Evolutionary conservation across 306 rosid genomes (phyloP), one percentile per base, ranked within the genome.

Genomic region (Vigna radiata): DNA sequence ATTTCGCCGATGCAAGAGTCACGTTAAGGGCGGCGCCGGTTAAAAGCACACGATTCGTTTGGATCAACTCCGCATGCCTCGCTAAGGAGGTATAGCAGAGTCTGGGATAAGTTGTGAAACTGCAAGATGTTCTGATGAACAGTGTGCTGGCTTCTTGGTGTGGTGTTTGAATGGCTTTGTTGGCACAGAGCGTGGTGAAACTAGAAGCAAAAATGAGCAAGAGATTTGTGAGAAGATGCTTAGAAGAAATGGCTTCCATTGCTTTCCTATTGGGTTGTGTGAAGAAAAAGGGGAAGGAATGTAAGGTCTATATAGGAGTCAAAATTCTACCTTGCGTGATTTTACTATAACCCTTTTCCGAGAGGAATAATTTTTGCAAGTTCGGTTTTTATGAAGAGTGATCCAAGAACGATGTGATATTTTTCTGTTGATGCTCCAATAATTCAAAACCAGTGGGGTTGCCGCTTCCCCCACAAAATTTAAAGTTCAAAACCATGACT

Each of bases 91-190:
- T 70, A 4, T 76, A 86, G 76, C 98, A 94, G 3, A 94, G 91
- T 16, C 77, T 80, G 7, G 88, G 95, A 79, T 94, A 94, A 2
- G 80, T 81, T 25, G 98, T 91, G 73, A 80, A 80, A 1, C 80
- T 78, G 29, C 98, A 94, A 8, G 95, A 91, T n/a, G 59, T 78
- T 86, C 77, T 91, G 0, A 94, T 86, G 91, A 91, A 94, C 27
- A 81, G 65, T 0, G 83, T 83, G 84, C 50, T 85, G n/a, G 70
- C 55, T 52, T 47, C 60, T 67, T 82, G 83, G 31, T 52, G 31
- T 9, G 77, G 31, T 2, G 15, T 73, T 53, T 72, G 70, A 23
- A 53, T 67, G 2, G 81, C 84, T 53, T 3, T 53, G 55, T 15
- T 64, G 78, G 50, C 18, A 69, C 75, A 46, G 70, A 36, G 46